Base-by-base conservation (phyloP, 768 basidiomycete species). In the Mycena rebaudengoi region DNA sequence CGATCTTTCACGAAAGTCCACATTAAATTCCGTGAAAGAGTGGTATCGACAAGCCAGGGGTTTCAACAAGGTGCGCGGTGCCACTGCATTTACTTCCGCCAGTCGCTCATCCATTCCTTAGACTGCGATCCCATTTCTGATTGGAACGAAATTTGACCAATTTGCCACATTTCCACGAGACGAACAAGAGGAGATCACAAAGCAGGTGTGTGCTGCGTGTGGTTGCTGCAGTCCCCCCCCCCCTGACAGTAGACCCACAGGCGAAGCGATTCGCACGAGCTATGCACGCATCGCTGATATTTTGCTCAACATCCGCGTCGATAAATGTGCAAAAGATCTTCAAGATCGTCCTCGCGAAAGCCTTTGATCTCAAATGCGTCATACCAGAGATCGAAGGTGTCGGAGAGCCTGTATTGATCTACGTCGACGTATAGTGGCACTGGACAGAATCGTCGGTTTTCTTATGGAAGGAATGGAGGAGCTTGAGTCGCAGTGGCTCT, bases 261-360 rank as follows among this genome's bases (percentile, higher is more conserved):
- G 97, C 98, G 43, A 98, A 98, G 77, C 90, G 97, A 70, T 99
- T 99, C 79, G 95, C 96, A 64, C 91, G 94, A 76, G 98, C 98
- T 51, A 99, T 99, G 98, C 96, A 99, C 76, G 96, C 98, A 18
- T 97, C 96, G n/a, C 81, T 99, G 63, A 98, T 99, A 77, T 99
- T 99, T 80, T 99, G 97, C 80, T 98, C 97, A 51, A 99, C 98
- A 48, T 94, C 95, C 48, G 96, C 97, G 67, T 96, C 96, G 64
- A 98, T 99, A 83, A 99, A 99, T 79, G 97, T 99, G 56, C 98
- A 99, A 83, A 99, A 99, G 84, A 97, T 97, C 69, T 97, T 97
- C 88, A 96, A 98, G 84, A 98, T 98, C 77, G 95, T 97, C 44
- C 86, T 97, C 50, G 93, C 95, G 48, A 97, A 99, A 74, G 96